phyloP scores from a whole-genome alignment of 495 filamentous ascomycete species.

The Xylona heveae region DNA sequence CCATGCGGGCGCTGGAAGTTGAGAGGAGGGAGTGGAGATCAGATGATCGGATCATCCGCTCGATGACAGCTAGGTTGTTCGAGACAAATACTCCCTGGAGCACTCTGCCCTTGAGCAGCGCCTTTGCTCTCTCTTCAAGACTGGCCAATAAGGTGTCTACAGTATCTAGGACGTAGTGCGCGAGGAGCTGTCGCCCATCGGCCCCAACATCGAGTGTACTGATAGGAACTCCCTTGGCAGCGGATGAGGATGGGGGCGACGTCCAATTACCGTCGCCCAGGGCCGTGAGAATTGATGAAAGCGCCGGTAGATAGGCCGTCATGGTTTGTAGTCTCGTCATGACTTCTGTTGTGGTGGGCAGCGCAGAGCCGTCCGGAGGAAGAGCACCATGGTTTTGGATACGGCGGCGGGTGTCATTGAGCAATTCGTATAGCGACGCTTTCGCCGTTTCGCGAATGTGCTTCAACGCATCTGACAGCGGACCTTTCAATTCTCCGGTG shows the following conservation, averaged over 20 bases:
- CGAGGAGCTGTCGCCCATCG: slow-evolving; percentile 72
- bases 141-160: slow-evolving; percentile 58
- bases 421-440: slow-evolving; percentile 56
- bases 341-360: slow-evolving; percentile 59
- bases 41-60: slow-evolving; percentile 64
- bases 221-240: slow-evolving; percentile 36
- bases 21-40: slow-evolving; percentile 56
- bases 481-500: slow-evolving; percentile 67
- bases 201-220: slow-evolving; percentile 72
- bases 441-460: slow-evolving; percentile 86
- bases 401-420: slow-evolving; percentile 67
- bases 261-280: slow-evolving; percentile 83
- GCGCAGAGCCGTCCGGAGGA: slow-evolving; percentile 55
- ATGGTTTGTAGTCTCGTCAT: slow-evolving; percentile 77
- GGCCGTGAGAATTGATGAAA: slow-evolving; percentile 76
- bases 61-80: slow-evolving; percentile 70
- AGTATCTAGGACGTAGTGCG: slow-evolving; percentile 68
- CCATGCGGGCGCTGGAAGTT: slow-evolving; percentile 39
- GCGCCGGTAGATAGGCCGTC: slow-evolving; percentile 67
- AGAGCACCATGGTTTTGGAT: slow-evolving; percentile 38
- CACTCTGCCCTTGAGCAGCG: slow-evolving; percentile 54
- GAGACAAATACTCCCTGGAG: slow-evolving; percentile 75
- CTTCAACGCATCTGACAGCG: slow-evolving; percentile 65
- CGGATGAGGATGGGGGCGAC: slow-evolving; percentile 17
- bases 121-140: slow-evolving; percentile 56